Evolutionary conservation across 2,329 filamentous ascomycete species (phyloP), one percentile per base, ranked within the genome.

Genomic region (Calonectria ilicicola): DNA sequence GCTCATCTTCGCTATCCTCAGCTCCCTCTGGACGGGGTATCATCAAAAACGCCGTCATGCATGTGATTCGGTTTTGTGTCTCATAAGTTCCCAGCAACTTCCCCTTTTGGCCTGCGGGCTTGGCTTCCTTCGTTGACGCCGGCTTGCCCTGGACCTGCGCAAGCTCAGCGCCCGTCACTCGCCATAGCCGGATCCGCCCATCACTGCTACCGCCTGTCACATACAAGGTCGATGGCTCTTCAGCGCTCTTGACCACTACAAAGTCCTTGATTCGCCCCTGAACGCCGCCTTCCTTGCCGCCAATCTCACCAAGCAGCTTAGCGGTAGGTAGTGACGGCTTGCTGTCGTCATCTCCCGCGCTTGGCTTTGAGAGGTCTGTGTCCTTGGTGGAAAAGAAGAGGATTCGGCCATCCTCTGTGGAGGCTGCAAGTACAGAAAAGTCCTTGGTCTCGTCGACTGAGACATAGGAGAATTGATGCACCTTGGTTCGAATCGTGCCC

Each of bases 381-480:
- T 84, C 82, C 60, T 86, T 88, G 2, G 95, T 95, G 44, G 93
- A 93, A 82, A 95, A 98, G 82, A 98, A 95, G 65, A 98, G 81
- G 42, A 98, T 89, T 65, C 94, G 89, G 1, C 97, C 97, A 81
- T 98, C 96, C 82, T 98, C 97, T 0, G 97, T 98, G 2, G 95
- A 95, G 1, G 97, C 87, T 0, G 93, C 92, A 49, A 98, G 84
- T 7, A 96, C 82, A 9, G 83, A 82, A n/a, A 84, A 80, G 42
- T 78, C 78, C 8, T 73, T 72, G 62, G 80, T 82, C 40, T 81
- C 81, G 19, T 91, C 89, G 23, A 89, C 80, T 35, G 87, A 82
- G 40, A 98, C 80, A 82, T 98, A 98, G 70, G 87, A 87, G 75
- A 98, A 88, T 80, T 96, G 91, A 81, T 98, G 96, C 27, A 98